Evolutionary conservation across 2,329 filamentous ascomycete species (phyloP).

Genomic region (Nothopassalora personata): DNA sequence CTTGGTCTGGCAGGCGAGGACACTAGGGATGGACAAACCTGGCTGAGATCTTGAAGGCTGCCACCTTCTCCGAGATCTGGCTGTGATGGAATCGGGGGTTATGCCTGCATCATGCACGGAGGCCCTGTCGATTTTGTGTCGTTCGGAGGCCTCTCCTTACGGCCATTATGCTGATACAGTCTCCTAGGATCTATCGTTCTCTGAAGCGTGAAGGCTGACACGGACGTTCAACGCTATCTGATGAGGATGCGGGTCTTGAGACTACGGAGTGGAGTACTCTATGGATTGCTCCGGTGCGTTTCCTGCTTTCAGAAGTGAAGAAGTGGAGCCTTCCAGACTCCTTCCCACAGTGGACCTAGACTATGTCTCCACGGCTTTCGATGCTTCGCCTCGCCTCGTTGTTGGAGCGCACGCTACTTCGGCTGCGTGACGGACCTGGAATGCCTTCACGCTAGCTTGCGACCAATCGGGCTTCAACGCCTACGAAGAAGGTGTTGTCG

Average conservation of each 20-base stretch:
- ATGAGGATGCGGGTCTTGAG: not conserved
- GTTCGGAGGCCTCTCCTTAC: not conserved
- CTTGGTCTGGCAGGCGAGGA: not conserved
- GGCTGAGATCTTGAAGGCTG: not conserved
- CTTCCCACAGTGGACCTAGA: no score
- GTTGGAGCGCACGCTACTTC: not conserved
- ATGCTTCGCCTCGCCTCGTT: not conserved
- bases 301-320: not conserved
- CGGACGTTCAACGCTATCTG: not conserved
- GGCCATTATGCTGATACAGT: no score
- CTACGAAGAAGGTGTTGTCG: conserved; percentile 12
- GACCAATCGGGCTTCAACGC: conserved; percentile 9
- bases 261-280: not conserved
- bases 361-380: no score
- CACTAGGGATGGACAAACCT: not conserved
- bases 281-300: not conserved
- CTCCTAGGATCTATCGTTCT: no score
- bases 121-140: not conserved
- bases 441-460: not conserved
- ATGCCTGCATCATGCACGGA: conserved; percentile 8
- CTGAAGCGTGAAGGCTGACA: no score
- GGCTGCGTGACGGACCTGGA: not conserved
- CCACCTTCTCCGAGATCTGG: not conserved
- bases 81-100: not conserved
- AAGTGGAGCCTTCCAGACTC: no score